phyloP scores from a whole-genome alignment of 176 grass and related monocot species.

The Oryza meyeriana region DNA sequence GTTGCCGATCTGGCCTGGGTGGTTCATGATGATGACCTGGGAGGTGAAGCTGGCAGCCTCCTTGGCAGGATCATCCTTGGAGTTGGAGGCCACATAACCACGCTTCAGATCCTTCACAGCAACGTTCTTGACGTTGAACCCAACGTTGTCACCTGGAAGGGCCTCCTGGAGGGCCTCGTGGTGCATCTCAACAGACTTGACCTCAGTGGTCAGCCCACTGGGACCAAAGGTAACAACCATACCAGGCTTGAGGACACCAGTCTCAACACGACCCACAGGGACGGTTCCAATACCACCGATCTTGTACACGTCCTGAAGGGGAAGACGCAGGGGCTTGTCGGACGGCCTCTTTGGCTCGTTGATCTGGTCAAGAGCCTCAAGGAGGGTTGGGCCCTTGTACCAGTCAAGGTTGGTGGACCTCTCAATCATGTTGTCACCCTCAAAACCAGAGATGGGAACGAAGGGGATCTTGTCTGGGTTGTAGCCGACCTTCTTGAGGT shows the following conservation, averaged over 20 bases:
- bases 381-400: conserved; percentile 84
- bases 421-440: conserved; percentile 94
- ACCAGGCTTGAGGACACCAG: conserved; percentile 74
- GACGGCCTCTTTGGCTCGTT: conserved; percentile 82
- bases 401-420: conserved; percentile 84
- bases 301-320: conserved; percentile 99
- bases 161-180: conserved; percentile 82
- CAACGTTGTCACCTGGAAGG: conserved; percentile 73
- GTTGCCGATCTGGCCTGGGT: conserved; percentile 89
- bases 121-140: conserved; percentile 88
- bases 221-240: conserved; percentile 87
- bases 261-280: conserved; percentile 78
- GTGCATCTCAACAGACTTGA: conserved; percentile 97
- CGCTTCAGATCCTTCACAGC: conserved; percentile 89
- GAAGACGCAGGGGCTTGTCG: conserved; percentile 93
- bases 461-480: conserved; percentile 87
- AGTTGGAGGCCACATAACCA: conserved; percentile 84
- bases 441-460: conserved; percentile 76
- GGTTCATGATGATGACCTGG: conserved; percentile 98
- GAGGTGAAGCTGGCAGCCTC: conserved; percentile 79
- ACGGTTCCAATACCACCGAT: conserved; percentile 93
- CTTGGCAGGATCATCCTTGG: conserved; percentile 92
- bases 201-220: conserved; percentile 73
- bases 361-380: conserved; percentile 84
- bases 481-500: conserved; percentile 82